Evolutionary conservation across 2,329 filamentous ascomycete genomes (phyloP).

Genomic region (Monilinia vaccinii-corymbosi): DNA sequence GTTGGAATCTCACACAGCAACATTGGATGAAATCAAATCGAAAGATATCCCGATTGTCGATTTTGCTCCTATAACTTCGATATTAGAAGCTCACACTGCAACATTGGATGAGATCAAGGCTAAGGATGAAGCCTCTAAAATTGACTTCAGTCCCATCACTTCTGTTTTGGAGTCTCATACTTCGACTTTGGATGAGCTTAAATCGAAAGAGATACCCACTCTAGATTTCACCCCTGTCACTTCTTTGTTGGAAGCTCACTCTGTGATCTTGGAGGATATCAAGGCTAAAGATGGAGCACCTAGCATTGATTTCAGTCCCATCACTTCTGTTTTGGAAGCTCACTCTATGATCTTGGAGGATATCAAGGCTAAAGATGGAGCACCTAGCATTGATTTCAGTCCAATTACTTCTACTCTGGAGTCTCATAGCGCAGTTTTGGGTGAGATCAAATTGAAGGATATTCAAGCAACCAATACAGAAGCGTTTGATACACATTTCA

Average conservation of each 20-base stretch:
- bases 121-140: not conserved
- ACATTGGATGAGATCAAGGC: conserved; percentile 17
- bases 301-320: conserved; percentile 13
- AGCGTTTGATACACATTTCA: conserved; percentile 9
- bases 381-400: not conserved
- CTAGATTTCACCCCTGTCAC: too few species aligned
- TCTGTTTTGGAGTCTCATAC: conserved; percentile 1
- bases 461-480: not conserved
- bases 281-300: not conserved
- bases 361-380: conserved; percentile 10
- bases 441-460: conserved; percentile 10
- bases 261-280: conserved; percentile 8
- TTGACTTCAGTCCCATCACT: not conserved
- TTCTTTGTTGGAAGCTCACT: too few species aligned
- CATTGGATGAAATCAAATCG: conserved; percentile 14
- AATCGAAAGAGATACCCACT: too few species aligned
- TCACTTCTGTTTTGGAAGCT: conserved; percentile 16
- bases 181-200: conserved; percentile 4
- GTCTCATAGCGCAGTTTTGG: conserved; percentile 1
- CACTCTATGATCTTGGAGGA: conserved; percentile 11
- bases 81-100: conserved; percentile 11
- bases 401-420: conserved; percentile 2
- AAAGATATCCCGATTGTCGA: not conserved
- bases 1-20: conserved; percentile 5
- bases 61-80: not conserved